These are phyloP conservation scores for Fusarium clavum DNA, from an alignment of 2,329 filamentous ascomycete species.

Conservation along the genomic window DNA sequence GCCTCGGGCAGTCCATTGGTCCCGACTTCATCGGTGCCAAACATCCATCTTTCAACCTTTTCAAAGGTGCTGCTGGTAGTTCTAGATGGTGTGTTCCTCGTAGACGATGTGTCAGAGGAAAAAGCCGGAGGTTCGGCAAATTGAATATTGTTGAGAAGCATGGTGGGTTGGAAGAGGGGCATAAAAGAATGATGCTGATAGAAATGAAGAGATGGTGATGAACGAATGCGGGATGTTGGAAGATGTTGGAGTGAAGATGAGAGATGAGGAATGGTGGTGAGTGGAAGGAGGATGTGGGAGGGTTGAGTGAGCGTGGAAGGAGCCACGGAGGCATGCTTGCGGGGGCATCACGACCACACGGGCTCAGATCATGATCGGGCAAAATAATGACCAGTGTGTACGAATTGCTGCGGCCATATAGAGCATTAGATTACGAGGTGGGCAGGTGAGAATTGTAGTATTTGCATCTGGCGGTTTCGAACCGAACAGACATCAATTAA, in stretches of 20 bases:
- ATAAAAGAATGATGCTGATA: background rate
- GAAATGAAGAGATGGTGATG: background rate
- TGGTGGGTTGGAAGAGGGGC: background rate
- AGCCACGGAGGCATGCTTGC: background rate
- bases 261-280: background rate
- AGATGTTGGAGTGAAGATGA: background rate
- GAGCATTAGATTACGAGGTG: background rate
- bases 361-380: no score
- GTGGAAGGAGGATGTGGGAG: background rate
- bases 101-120: background rate
- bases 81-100: background rate
- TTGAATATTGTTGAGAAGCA: background rate
- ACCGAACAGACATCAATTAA: background rate
- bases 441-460: background rate
- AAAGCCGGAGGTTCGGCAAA: background rate
- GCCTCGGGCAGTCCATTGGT: background rate
- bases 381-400: background rate
- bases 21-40: background rate
- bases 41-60: conserved; percentile 1
- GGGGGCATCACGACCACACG: background rate
- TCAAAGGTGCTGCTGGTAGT: background rate
- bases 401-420: background rate
- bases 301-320: background rate
- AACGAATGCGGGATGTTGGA: background rate
- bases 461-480: background rate